Percentiles rank a stretch among this genome's conserved stretches.
phyloP scores from a whole-genome alignment of 192 early-diverging fungal species.

The Coemansia sp. region DNA sequence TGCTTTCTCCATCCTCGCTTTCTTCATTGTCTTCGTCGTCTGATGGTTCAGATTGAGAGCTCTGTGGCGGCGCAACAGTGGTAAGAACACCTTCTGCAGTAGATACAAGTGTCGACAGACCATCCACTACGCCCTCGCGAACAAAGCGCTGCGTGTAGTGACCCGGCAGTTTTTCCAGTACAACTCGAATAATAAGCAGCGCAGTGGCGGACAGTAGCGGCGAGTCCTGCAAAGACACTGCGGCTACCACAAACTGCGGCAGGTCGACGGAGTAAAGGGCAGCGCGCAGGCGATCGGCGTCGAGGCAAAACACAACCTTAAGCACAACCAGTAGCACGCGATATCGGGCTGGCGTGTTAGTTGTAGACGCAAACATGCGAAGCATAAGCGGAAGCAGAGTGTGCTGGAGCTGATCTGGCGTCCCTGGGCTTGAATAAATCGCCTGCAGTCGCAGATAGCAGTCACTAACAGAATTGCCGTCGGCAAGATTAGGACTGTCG shows the following conservation, averaged over 20 bases:
- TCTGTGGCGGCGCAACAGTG: neutral
- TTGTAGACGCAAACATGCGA: conserved; percentile 68
- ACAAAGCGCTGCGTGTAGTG: conserved; percentile 61
- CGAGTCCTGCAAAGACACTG: conserved; percentile 17
- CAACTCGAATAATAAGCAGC: conserved; percentile 56
- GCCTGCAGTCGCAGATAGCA: conserved; percentile 2
- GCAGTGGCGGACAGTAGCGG: conserved; percentile 23
- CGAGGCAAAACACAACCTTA: conserved; percentile 55
- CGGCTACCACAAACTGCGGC: conserved; percentile 18
- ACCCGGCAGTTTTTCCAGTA: conserved; percentile 64
- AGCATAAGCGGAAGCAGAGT: conserved; percentile 69
- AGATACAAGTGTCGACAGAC: conserved; percentile 55
- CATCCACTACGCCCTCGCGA: conserved; percentile 73
- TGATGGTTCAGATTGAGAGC: neutral
- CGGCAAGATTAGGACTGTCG: neutral
- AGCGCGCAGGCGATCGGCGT: conserved; percentile 42
- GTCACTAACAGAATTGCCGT: neutral
- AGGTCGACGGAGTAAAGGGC: conserved; percentile 48
- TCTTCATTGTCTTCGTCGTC: neutral
- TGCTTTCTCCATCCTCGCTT: neutral
- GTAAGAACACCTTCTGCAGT: neutral
- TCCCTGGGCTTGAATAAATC: conserved; percentile 5
- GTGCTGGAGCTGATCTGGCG: conserved; percentile 27
- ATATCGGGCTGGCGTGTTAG: conserved; percentile 65
- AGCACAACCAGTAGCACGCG: conserved; percentile 62